phyloP scores from a whole-genome alignment of 148 eudicot species.

The Chenopodium formosanum region DNA sequence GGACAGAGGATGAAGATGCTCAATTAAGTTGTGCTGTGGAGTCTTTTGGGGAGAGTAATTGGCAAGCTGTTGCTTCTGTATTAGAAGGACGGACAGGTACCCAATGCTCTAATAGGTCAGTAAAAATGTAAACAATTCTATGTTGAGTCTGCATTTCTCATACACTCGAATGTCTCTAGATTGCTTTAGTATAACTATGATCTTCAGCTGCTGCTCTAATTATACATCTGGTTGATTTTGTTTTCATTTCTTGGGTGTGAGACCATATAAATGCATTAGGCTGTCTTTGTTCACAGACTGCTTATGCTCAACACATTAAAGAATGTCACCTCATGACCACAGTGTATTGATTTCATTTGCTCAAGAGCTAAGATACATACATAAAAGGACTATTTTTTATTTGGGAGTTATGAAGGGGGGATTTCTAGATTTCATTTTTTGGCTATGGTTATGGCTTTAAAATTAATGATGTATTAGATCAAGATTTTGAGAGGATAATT shows the following conservation, averaged over 20 bases:
- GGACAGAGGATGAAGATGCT: slow-evolving; percentile 81
- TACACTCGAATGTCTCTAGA: not conserved
- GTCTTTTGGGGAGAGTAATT: slow-evolving; percentile 75
- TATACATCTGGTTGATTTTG: slow-evolving; percentile 5
- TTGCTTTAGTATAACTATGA: not conserved
- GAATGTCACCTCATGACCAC: not conserved
- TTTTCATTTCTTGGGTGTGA: not conserved
- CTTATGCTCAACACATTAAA: not conserved
- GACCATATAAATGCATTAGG: not conserved
- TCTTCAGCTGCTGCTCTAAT: not conserved
- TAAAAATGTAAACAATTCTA: slow-evolving; percentile 19
- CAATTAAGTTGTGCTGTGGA: slow-evolving; percentile 74
- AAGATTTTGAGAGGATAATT: no score
- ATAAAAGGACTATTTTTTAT: not conserved
- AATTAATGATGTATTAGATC: no score
- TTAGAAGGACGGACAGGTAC: slow-evolving; percentile 87
- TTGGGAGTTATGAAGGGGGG: no score
- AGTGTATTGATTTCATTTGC: not conserved
- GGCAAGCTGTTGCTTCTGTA: slow-evolving; percentile 80
- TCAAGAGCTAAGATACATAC: not conserved
- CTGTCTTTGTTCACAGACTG: not conserved
- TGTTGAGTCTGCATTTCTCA: not conserved
- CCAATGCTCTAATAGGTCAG: slow-evolving; percentile 96
- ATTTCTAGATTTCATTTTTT: not conserved
- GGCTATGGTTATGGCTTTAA: not conserved